Evolutionary conservation across 1,284 basidiomycete genomes (phyloP), one percentile per base, ranked within the genome.

Genomic region (Melampsora larici-populina): DNA sequence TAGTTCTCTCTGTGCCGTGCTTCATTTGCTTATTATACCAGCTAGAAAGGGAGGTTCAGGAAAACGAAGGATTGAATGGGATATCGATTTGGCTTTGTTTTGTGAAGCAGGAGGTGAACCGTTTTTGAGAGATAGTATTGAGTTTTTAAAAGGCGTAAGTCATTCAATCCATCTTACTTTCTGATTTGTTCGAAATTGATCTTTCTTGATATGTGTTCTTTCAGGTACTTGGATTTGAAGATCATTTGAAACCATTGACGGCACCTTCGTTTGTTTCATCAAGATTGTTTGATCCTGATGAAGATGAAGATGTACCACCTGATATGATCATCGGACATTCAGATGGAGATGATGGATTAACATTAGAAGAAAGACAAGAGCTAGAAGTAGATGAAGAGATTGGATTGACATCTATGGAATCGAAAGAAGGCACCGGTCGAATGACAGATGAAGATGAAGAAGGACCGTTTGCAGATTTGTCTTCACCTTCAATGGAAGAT

Each of bases 51-150:
- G 79, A 1, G 79, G 79, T 17, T 79, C 80, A 0, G 80, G 78
- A 13, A 67, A 26, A 63, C 62, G 79, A 46, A 63, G 80, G 60
- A 78, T 81, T 9, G 80, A 80, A 64, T 81, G 81, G 81, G 78
- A 78, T 29, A 79, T 81, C 26, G 80, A 81, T 60, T 64, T 81
- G 0, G 79, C 79, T 3, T 79, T 81, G 1, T 80, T 81, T 11
- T 73, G 72, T 24, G 81, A 81, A 67, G 80, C 80, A 2, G 79
- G 81, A 3, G 79, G 78, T 51, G 79, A 79, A 17, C 72, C 65
- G 0, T 81, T 80, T 79, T 70, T 78, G 24, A 36, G 62, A 6
- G 81, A 81, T 7, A 78, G 78, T 0, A 67, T 81, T 73, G 79
- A 80, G 65, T 62, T 66, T 31, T 78, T 81, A 21, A 81, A 81